Evolutionary conservation across 2,329 filamentous ascomycete species (phyloP), one percentile per base, ranked within the genome.

Genomic region (Piedraia hortae): DNA sequence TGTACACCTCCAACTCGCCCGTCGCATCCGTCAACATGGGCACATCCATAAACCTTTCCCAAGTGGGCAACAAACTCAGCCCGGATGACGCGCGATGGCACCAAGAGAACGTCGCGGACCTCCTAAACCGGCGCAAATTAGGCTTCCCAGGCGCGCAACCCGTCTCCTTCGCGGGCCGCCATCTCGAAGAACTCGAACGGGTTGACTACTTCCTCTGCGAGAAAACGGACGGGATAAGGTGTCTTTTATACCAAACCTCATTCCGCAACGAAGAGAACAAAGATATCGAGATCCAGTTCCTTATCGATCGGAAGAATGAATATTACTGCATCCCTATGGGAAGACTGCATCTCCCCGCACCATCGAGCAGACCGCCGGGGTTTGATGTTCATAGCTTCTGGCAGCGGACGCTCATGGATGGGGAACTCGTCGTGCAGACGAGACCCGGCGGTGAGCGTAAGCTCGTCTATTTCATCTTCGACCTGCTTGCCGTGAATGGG

Each of bases 271-370:
- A 20, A 20, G 5, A 12, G 21, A n/a, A n/a, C n/a, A n/a, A n/a
- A n/a, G n/a, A n/a, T n/a, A n/a, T n/a, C 8, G 77, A 88, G 42
- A 59, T 68, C 12, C 73, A 85, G 40, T 91, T 90, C 50, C 58
- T 97, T 25, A 90, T 97, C 48, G 82, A 97, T 49, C 77, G 85
- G 40, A 89, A 80, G 50, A 93, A 97, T 50, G 78, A 93, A 44
- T 97, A 85, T 53, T 90, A 82, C 61, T 77, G 60, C 39, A 63
- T 93, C 28, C 59, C 62, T 14, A 55, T 59, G 28, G 52, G 51
- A 23, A 58, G 52, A 25, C 57, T 93, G 12, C 77, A 89, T 44
- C 80, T 93, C 34, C 85, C 85, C 0, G 52, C 70, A 11, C 62
- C 21, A 16, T n/a, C 1, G 33, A 6, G 7, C 5, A 12, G 14